A percentile compares a stretch with the other conserved stretches of the same genome.
These are phyloP conservation scores for Plasmodium cynomolgi DNA, from an alignment of 169 alveolate genomes.

Conservation along the genomic window DNA sequence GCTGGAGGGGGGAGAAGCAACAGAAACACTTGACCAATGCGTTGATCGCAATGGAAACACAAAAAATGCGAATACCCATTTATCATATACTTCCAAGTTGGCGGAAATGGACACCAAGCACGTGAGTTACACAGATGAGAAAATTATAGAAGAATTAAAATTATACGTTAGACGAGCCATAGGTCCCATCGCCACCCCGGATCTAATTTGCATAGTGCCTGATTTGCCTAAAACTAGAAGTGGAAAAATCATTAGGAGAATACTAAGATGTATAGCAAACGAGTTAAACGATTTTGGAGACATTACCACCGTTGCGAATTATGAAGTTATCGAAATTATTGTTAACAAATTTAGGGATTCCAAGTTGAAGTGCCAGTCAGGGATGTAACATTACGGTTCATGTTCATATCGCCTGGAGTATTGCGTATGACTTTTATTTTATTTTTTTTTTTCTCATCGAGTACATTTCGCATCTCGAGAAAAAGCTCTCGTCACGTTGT, in stretches of 20 bases:
- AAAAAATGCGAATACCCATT: background rate
- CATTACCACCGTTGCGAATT: constrained; percentile 89
- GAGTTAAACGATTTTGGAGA: constrained; percentile 86
- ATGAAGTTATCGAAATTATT: constrained; percentile 85
- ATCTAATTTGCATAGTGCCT: constrained; percentile 87
- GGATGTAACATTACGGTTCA: background rate
- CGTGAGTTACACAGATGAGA: constrained; percentile 27
- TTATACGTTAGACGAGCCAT: constrained; percentile 86
- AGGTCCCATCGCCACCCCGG: constrained; percentile 96
- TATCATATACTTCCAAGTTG: background rate
- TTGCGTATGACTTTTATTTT: background rate
- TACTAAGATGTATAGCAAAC: constrained; percentile 91
- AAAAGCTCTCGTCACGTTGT: background rate
- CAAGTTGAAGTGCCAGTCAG: background rate
- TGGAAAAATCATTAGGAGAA: constrained; percentile 94
- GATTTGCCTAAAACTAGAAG: constrained; percentile 94
- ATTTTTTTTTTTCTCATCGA: background rate
- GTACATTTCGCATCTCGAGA: background rate
- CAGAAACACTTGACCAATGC: constrained; percentile 13
- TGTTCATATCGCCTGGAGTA: background rate
- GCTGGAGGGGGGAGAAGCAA: background rate
- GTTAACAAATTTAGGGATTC: constrained; percentile 45
- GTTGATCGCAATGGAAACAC: constrained; percentile 35
- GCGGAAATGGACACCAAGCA: background rate
- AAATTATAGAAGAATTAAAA: constrained; percentile 66